These are phyloP conservation scores for Psidium friedrichsthalianum DNA, from an alignment of 345 rosid genomes.

Conservation along the genomic window DNA sequence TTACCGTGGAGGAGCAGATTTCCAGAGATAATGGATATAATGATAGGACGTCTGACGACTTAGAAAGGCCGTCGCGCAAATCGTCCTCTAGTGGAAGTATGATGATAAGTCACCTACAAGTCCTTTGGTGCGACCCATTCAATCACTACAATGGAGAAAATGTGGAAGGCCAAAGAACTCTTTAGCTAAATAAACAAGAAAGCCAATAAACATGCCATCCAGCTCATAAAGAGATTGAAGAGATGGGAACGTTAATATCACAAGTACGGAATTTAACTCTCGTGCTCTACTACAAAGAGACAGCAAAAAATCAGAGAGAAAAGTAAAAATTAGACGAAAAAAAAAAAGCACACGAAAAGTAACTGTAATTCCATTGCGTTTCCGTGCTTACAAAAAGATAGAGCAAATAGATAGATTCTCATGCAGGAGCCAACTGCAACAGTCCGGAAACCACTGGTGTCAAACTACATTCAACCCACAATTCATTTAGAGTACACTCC, in stretches of 20 bases:
- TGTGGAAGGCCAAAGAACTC: not conserved
- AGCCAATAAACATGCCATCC: too few species aligned
- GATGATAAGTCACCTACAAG: not conserved
- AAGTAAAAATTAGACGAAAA: too few species aligned
- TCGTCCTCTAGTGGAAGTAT: not conserved
- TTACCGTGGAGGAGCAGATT: not conserved
- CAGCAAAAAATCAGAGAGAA: too few species aligned
- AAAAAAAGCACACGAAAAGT: not conserved
- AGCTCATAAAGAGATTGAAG: too few species aligned
- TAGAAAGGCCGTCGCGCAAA: not conserved
- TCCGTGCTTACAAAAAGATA: rapidly evolving
- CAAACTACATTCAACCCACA: not conserved
- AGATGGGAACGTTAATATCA: too few species aligned
- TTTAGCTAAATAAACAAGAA: not conserved
- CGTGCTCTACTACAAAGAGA: too few species aligned
- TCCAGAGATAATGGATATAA: not conserved
- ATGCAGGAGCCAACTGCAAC: not conserved
- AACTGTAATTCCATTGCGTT: not conserved
- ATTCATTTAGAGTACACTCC: not conserved
- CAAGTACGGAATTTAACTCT: too few species aligned
- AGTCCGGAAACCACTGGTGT: not conserved
- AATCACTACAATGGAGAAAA: not conserved
- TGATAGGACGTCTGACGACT: not conserved
- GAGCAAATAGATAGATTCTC: not conserved
- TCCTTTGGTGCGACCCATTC: not conserved